These are phyloP conservation scores for Tricholoma matsutake DNA, from an alignment of 768 basidiomycete species.

Conservation along the genomic window DNA sequence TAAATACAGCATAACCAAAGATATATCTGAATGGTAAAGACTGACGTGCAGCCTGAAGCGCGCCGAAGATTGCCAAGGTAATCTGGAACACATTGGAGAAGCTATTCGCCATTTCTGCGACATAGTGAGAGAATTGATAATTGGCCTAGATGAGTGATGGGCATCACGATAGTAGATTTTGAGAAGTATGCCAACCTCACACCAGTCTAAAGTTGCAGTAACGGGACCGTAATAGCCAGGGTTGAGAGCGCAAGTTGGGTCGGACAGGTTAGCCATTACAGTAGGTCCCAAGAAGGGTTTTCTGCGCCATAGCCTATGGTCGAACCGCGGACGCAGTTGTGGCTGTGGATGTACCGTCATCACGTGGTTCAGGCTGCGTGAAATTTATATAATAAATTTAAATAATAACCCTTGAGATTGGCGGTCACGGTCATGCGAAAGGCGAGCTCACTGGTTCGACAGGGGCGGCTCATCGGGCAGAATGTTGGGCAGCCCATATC, in stretches of 20 bases:
- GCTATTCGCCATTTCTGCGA: constrained; percentile 77
- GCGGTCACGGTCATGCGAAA: constrained; percentile 34
- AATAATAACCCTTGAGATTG: background rate
- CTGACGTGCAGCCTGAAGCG: constrained; percentile 31
- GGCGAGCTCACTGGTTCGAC: constrained; percentile 37
- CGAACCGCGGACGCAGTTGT: too few relatives aligned
- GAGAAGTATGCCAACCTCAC: constrained; percentile 45
- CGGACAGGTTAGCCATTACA: background rate
- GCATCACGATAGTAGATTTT: background rate
- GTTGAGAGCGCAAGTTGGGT: constrained; percentile 30
- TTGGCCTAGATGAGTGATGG: constrained; percentile 47
- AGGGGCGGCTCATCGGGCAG: constrained; percentile 18
- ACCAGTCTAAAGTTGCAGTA: constrained; percentile 74
- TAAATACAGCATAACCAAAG: constrained; percentile 39
- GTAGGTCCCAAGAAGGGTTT: background rate
- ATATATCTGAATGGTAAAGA: constrained; percentile 41
- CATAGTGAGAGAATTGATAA: constrained; percentile 73
- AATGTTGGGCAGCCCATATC: constrained; percentile 1
- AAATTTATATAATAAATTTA: too few relatives aligned
- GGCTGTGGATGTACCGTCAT: background rate
- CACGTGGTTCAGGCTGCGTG: background rate
- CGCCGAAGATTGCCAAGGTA: constrained; percentile 47
- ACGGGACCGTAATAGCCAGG: constrained; percentile 59
- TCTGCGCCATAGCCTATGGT: too few relatives aligned
- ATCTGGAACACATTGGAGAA: constrained; percentile 69